Percentiles rank a stretch among this genome's conserved stretches.
These are phyloP conservation scores for Lyophyllum shimeji DNA, from an alignment of 768 basidiomycete genomes.

Conservation along the genomic window DNA sequence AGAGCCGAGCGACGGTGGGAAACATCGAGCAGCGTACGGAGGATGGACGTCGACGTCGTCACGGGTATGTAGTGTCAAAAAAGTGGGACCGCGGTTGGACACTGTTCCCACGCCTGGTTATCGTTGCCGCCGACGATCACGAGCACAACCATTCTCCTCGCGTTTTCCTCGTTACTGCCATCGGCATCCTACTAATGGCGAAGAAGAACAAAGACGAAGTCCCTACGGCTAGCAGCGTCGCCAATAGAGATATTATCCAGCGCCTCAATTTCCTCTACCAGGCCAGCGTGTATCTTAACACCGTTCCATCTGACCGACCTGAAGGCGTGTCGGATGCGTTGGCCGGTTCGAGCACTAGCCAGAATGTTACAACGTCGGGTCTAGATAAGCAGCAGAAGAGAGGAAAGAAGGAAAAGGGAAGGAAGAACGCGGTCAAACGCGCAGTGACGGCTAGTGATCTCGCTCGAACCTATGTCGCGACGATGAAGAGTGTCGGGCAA, in stretches of 20 bases:
- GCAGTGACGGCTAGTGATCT: constrained; percentile 44
- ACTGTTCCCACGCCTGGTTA: not conserved
- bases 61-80: constrained; percentile 12
- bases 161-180: not conserved
- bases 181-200: constrained; percentile 51
- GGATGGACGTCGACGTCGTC: not conserved
- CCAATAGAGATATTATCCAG: constrained; percentile 77
- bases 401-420: constrained; percentile 21
- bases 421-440: constrained; percentile 17
- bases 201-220: constrained; percentile 63
- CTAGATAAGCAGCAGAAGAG: constrained; percentile 18
- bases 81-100: not conserved
- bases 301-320: constrained; percentile 6
- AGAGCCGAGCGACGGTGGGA: constrained; percentile 64
- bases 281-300: constrained; percentile 61
- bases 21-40: constrained; percentile 46
- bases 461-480: constrained; percentile 60
- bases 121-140: not conserved
- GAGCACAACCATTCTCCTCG: not conserved
- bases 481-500: constrained; percentile 71
- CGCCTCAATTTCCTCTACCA: constrained; percentile 86
- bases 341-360: not conserved
- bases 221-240: constrained; percentile 56
- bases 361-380: not conserved
- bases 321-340: not conserved